These are phyloP conservation scores for Talaromyces stipitatus DNA, from an alignment of 495 filamentous ascomycete species.

Conservation along the genomic window DNA sequence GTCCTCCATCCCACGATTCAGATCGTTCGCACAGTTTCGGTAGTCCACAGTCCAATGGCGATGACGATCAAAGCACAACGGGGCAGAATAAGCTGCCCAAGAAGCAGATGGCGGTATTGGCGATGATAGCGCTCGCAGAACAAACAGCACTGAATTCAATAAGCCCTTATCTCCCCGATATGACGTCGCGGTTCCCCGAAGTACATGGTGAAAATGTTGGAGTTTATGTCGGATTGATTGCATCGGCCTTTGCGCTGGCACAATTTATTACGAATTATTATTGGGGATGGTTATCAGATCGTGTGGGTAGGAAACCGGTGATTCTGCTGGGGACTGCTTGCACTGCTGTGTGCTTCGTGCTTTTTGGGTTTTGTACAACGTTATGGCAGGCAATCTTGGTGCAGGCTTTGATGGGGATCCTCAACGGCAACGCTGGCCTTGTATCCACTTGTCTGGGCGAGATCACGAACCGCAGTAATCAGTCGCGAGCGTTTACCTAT, in stretches of 20 bases:
- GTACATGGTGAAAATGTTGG: constrained; percentile 65
- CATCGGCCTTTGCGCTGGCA: constrained; percentile 83
- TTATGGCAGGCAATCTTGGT: constrained; percentile 77
- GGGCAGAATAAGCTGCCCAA: constrained; percentile 59
- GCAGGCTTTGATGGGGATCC: constrained; percentile 81
- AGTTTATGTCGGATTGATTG: constrained; percentile 83
- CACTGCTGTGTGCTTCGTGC: constrained; percentile 72
- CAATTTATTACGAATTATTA: constrained; percentile 88
- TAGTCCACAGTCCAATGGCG: constrained; percentile 19
- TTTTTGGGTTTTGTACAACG: constrained; percentile 79
- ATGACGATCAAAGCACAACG: constrained; percentile 31
- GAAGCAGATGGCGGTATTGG: constrained; percentile 75
- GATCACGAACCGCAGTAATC: constrained; percentile 90
- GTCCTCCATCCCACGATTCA: constrained; percentile 44
- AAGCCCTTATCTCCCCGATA: constrained; percentile 89
- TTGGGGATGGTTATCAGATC: constrained; percentile 89
- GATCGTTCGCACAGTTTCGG: constrained; percentile 29
- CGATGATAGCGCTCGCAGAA: constrained; percentile 82
- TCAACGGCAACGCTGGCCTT: constrained; percentile 85
- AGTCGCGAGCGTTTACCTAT: constrained; percentile 84
- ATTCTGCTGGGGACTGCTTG: constrained; percentile 80
- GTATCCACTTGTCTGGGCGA: constrained; percentile 92
- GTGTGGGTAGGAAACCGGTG: constrained; percentile 86
- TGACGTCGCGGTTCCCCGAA: constrained; percentile 80
- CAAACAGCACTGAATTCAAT: constrained; percentile 97